Percentiles rank a stretch among this genome's conserved stretches.
Conservation (phyloP, 2,329 filamentous ascomycete species). For the Furcasterigmium furcatum region DNA sequence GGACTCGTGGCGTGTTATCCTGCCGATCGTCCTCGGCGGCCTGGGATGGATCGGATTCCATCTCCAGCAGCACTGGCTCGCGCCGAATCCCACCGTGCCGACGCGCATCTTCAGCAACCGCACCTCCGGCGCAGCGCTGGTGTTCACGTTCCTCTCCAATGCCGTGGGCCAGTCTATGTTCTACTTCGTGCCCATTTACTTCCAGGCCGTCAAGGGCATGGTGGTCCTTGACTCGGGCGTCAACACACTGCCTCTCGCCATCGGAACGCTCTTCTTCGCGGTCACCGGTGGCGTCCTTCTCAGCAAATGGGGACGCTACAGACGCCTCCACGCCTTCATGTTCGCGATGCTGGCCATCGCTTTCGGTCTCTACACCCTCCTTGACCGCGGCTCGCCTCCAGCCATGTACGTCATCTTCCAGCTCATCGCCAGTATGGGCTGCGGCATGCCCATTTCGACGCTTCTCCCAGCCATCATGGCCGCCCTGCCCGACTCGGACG, state of each 20-base stretch:
- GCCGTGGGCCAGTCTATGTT: constrained; percentile 48
- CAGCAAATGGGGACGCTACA: constrained; percentile 26
- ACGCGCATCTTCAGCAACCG: constrained; percentile 39
- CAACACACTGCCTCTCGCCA: constrained; percentile 23
- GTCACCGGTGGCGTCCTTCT: constrained; percentile 23
- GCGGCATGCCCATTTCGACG: constrained; percentile 35
- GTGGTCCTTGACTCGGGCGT: constrained; percentile 28
- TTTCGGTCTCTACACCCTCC: constrained; percentile 35
- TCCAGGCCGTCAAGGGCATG: constrained; percentile 34
- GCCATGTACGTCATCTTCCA: constrained; percentile 39
- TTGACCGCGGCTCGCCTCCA: constrained; percentile 29
- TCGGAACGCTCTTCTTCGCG: constrained; percentile 22
- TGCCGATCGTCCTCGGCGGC: constrained; percentile 33
- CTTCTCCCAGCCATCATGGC: constrained; percentile 41
- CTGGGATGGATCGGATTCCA: constrained; percentile 31
- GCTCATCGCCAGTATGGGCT: constrained; percentile 32
- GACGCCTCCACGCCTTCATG: constrained; percentile 27
- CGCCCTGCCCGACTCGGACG: constrained; percentile 29
- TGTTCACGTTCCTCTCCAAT: constrained; percentile 68
- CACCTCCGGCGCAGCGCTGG: constrained; percentile 62
- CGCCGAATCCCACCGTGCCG: constrained; percentile 37
- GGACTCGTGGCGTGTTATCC: constrained; percentile 45
- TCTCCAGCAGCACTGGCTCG: constrained; percentile 26
- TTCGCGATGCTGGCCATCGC: constrained; percentile 33
- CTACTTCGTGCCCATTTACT: constrained; percentile 43